Conservation (phyloP, 1,284 basidiomycete species). For the Athelia psychrophila region DNA sequence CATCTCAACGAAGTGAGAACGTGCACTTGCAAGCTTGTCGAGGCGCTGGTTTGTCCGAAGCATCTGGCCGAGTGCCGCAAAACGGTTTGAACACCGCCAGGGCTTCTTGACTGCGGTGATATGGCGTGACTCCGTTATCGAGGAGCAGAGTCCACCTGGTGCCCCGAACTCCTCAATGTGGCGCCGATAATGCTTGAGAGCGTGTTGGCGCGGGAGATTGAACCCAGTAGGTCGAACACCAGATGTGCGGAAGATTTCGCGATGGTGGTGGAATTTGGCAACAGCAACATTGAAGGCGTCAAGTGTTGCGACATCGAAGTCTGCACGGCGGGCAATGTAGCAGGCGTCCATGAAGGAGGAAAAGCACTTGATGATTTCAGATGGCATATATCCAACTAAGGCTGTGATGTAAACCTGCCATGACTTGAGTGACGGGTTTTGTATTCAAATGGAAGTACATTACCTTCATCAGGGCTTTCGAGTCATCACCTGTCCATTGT, state of each 20-base stretch:
- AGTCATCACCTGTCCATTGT: conserved; percentile 9
- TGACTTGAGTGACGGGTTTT: neutral
- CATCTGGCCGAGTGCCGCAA: conserved; percentile 3
- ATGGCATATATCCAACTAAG: conserved; percentile 3
- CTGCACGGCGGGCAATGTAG: conserved; percentile 1
- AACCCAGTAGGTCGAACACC: conserved; percentile 2
- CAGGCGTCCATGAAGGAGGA: conserved; percentile 4
- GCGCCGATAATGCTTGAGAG: conserved; percentile 1
- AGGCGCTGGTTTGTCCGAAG: conserved; percentile 3
- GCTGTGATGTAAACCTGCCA: conserved; percentile 6
- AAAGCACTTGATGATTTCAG: conserved; percentile 2
- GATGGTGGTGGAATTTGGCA: conserved; percentile 2
- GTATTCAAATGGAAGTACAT: neutral
- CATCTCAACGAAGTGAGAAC: neutral
- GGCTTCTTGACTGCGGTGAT: conserved; percentile 9
- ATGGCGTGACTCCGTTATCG: conserved; percentile 9
- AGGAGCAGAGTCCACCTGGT: conserved; percentile 10
- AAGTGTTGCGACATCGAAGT: neutral
- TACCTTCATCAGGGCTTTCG: conserved; percentile 5
- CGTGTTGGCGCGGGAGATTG: conserved; percentile 9
- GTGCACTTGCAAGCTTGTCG: conserved; percentile 4
- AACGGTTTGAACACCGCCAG: conserved; percentile 4
- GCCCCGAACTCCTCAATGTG: conserved; percentile 5
- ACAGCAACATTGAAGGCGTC: conserved; percentile 4
- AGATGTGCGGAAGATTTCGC: conserved; percentile 1